These are phyloP conservation scores for Lactarius hengduanensis DNA, from an alignment of 768 basidiomycete genomes.

Conservation along the genomic window DNA sequence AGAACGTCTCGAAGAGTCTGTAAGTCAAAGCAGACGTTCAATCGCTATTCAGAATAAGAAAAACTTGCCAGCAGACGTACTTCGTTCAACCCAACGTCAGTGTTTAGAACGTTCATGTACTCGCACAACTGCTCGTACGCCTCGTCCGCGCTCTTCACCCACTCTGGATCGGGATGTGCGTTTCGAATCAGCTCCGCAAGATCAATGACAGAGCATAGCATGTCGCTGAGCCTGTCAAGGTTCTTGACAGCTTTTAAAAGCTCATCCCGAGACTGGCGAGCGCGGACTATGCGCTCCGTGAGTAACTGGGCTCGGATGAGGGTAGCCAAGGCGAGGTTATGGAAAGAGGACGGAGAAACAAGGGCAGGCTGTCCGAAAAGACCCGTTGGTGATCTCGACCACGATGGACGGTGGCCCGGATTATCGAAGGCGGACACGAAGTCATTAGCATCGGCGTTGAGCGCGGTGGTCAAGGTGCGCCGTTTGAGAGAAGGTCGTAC, in stretches of 20 bases:
- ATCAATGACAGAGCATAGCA: slow-evolving; percentile 95
- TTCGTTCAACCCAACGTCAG: slow-evolving; percentile 85
- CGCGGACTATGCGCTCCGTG: slow-evolving; percentile 78
- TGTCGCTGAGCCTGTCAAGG: slow-evolving; percentile 92
- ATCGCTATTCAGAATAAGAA: slow-evolving; percentile 10
- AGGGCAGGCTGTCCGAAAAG: slow-evolving; percentile 82
- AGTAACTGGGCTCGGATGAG: slow-evolving; percentile 76
- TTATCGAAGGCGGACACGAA: slow-evolving; percentile 73
- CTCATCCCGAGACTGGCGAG: slow-evolving; percentile 69
- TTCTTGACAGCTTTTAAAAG: slow-evolving; percentile 90
- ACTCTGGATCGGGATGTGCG: slow-evolving; percentile 82
- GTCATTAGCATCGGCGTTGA: slow-evolving; percentile 46
- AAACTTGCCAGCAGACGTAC: slow-evolving; percentile 46
- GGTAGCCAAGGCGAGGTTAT: slow-evolving; percentile 74
- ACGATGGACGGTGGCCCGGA: slow-evolving; percentile 45
- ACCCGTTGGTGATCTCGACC: slow-evolving; percentile 60
- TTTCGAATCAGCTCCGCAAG: slow-evolving; percentile 92
- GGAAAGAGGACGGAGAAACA: slow-evolving; percentile 64
- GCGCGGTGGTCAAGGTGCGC: slow-evolving; percentile 30
- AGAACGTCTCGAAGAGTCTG: slow-evolving; percentile 73
- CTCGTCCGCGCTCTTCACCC: slow-evolving; percentile 81
- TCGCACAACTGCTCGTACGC: slow-evolving; percentile 92
- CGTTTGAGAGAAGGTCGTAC: slow-evolving; percentile 1
- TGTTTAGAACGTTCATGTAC: slow-evolving; percentile 97
- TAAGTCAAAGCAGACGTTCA: slow-evolving; percentile 9